Evolutionary conservation across 2,329 filamentous ascomycete species (phyloP), one percentile per base, ranked within the genome.

Genomic region (Phyllosticta ampelicida): DNA sequence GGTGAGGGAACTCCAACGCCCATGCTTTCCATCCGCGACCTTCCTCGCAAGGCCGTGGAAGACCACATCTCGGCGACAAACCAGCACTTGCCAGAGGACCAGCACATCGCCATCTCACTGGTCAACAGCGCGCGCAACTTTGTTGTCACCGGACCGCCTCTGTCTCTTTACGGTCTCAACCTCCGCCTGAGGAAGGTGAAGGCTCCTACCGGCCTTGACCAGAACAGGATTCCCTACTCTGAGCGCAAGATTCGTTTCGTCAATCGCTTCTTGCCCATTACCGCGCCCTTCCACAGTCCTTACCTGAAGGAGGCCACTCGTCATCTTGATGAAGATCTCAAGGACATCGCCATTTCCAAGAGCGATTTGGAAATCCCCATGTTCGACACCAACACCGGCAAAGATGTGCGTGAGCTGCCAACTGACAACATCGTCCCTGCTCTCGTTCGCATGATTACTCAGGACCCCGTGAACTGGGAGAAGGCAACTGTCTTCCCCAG

Each of bases 31-130:
- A 95, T 99, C 64, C 89, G 94, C 54, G 94, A 99, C 69, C 83
- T 99, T 26, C 87, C 92, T 0, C 84, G 87, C 67, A 82, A 86
- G 50, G 88, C 95, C 64, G 89, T 99, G 11, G 91, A 99, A 74
- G 90, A 92, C 73, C 92, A 97, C 75, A 95, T 99, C 65, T 87
- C 97, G 75, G 88, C 87, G 13, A 99, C 94, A 63, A 99, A 99
- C 74, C 86, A 96, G 71, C 95, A 99, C 77, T 82, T 99, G 59
- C 94, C 94, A 0, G 77, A 87, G 63, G 91, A 96, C 67, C 85
- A 91, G 60, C 94, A 97, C 71, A 96, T 99, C 70, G 86, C 86
- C 70, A 92, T 99, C 66, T 97, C 95, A 0, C 82, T 99, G 58
- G 84, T 96, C 71, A 99, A 99, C 79, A 97, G 92, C 75, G 90